phyloP scores from a whole-genome alignment of 2,329 filamentous ascomycete genomes.

The Elsinoe arachidis region DNA sequence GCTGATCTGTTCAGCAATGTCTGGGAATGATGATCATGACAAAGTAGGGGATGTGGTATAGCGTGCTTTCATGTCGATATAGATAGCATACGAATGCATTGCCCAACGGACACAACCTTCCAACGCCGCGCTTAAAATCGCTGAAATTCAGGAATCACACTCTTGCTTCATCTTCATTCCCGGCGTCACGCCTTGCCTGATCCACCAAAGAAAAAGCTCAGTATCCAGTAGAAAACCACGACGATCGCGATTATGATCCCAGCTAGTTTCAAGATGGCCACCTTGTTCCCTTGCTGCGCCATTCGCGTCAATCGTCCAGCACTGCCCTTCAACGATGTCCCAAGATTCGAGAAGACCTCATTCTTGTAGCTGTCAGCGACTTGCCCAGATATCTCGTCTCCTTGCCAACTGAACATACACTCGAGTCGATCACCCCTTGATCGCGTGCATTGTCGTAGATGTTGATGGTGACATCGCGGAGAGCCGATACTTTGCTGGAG shows the following conservation, averaged over 20 bases:
- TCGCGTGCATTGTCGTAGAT: constrained; percentile 94
- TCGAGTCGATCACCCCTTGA: constrained; percentile 80
- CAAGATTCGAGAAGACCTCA: constrained; percentile 87
- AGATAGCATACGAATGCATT: constrained; percentile 8
- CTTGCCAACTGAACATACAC: constrained; percentile 46
- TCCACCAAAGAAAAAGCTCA: constrained; percentile 25
- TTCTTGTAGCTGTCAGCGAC: constrained; percentile 43
- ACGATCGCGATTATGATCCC: constrained; percentile 69
- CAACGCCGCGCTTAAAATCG: constrained; percentile 15
- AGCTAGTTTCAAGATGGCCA: constrained; percentile 82
- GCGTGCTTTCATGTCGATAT: constrained; percentile 13
- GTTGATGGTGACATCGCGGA: constrained; percentile 90
- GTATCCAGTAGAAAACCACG: constrained; percentile 66
- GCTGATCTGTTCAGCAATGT: constrained; percentile 96
- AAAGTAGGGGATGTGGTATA: neutral
- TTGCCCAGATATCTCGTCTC: neutral
- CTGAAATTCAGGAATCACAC: neutral
- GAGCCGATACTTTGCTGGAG: constrained; percentile 77
- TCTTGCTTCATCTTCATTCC: neutral
- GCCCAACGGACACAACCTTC: constrained; percentile 8
- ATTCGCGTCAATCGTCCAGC: constrained; percentile 76
- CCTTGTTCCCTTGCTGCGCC: constrained; percentile 82
- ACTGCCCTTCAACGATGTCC: constrained; percentile 72
- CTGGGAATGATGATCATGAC: constrained; percentile 56
- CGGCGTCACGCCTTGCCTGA: neutral